Conservation (phyloP, 1,284 basidiomycete genomes). For the Fomitopsis palustris region DNA sequence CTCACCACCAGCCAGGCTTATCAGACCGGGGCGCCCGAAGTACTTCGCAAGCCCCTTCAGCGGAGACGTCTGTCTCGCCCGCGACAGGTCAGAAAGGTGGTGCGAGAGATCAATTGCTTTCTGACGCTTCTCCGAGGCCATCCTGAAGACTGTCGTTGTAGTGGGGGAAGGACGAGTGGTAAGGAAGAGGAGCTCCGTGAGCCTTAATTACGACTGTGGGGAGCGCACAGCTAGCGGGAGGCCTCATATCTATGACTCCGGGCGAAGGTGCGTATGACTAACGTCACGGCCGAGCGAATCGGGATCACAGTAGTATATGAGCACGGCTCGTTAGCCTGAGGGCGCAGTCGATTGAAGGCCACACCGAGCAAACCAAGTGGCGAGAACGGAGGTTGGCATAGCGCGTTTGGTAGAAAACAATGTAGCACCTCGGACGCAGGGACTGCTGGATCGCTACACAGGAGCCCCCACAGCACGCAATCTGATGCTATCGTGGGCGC, state of each 20-base stretch:
- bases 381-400: neutral
- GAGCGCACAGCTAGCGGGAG: neutral
- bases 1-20: slow-evolving; percentile 58
- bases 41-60: slow-evolving; percentile 66
- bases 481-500: too few species aligned
- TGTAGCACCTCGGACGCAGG: too few species aligned
- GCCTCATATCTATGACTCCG: neutral
- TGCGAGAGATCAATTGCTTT: slow-evolving; percentile 57
- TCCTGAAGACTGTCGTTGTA: slow-evolving; percentile 8
- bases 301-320: neutral
- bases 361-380: neutral
- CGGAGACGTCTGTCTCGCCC: slow-evolving; percentile 50
- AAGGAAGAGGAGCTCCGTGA: neutral
- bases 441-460: too few species aligned
- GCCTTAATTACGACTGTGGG: too few species aligned
- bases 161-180: neutral
- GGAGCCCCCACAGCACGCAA: too few species aligned
- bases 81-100: slow-evolving; percentile 55
- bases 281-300: neutral
- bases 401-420: too few species aligned
- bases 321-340: neutral
- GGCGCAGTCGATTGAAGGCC: neutral
- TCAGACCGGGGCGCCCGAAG: slow-evolving; percentile 44
- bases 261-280: neutral
- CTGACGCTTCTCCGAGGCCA: slow-evolving; percentile 32